Percentiles rank a stretch among this genome's conserved stretches.
These are phyloP conservation scores for Orbilia javanica DNA, from an alignment of 2,329 filamentous ascomycete species.

Conservation along the genomic window DNA sequence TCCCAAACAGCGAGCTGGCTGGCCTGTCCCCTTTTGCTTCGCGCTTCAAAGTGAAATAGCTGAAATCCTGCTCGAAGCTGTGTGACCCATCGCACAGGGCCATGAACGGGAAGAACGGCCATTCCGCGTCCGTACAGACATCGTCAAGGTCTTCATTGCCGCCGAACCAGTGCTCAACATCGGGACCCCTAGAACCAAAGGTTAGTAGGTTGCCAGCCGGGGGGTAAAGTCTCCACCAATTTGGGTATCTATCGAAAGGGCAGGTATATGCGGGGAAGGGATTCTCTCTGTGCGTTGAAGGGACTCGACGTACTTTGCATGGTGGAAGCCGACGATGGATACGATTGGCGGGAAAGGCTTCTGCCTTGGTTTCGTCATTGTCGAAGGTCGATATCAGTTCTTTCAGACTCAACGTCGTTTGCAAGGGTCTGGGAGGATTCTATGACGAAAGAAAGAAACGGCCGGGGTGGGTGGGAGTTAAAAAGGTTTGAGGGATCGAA, in stretches of 20 bases:
- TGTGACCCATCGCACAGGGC: slow-evolving; percentile 95
- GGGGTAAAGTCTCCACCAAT: not conserved
- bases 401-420: not conserved
- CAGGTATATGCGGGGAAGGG: slow-evolving; percentile 20
- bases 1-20: slow-evolving; percentile 90
- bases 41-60: slow-evolving; percentile 85
- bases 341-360: slow-evolving; percentile 76
- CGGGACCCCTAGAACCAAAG: slow-evolving; percentile 76
- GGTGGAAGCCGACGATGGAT: slow-evolving; percentile 85
- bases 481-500: slow-evolving; percentile 21
- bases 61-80: slow-evolving; percentile 94
- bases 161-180: slow-evolving; percentile 93
- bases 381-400: slow-evolving; percentile 1
- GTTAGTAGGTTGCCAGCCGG: slow-evolving; percentile 1
- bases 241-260: slow-evolving; percentile 13
- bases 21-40: slow-evolving; percentile 69
- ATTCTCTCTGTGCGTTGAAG: not conserved
- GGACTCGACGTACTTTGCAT: slow-evolving; percentile 71
- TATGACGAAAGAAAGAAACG: slow-evolving; percentile 7
- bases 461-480: slow-evolving; percentile 11
- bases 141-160: slow-evolving; percentile 77
- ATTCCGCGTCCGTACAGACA: slow-evolving; percentile 85
- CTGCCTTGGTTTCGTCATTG: slow-evolving; percentile 36
- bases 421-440: slow-evolving; percentile 9
- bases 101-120: slow-evolving; percentile 94